Base-by-base conservation (phyloP, 768 basidiomycete genomes). In the Termitomyces sp. region DNA sequence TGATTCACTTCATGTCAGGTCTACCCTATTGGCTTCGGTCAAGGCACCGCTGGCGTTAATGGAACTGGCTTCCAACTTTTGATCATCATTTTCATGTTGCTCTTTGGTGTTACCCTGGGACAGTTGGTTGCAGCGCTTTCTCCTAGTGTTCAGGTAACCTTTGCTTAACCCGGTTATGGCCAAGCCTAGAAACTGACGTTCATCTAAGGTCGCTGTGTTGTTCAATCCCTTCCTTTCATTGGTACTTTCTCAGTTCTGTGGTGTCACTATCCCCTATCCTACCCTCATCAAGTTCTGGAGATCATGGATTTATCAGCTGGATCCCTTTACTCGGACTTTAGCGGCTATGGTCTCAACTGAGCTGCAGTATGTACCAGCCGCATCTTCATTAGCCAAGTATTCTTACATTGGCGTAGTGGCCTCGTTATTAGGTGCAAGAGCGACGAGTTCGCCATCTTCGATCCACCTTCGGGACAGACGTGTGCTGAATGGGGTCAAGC, bases 311-410 rank as follows among this genome's bases (percentile, higher is more conserved):
- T 94, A 94, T 72, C 79, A 86, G 63, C 74, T 89, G 8, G 76
- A 78, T 49, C 91, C 92, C 0, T 91, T 86, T 71, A 92, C 89
- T 0, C 83, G 89, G 29, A 77, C 84, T 11, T 72, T 93, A 31
- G 80, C 86, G 6, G 84, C 91, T 17, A 87, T 94, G 79, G 74
- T 92, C 36, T 83, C 89, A 0, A 92, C 89, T 5, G 92, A 91
- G 66, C 78, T 95, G 10, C 84, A 91, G 85, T 87, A 67, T 59
- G 79, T 70, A 17, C 8, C 14, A n/a, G 31, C 10, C 5, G 53
- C 20, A 17, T 60, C 2, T 25, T 8, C 25, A n/a, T 12, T 25
- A 32, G 31, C n/a, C 50, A 42, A 37, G 17, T 10, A 42, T 53
- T 70, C 63, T 62, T 72, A 52, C 31, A 25, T 43, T 45, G 55